These are phyloP conservation scores for Sporothrix sp. DNA, from an alignment of 2,329 filamentous ascomycete species.

Conservation along the genomic window DNA sequence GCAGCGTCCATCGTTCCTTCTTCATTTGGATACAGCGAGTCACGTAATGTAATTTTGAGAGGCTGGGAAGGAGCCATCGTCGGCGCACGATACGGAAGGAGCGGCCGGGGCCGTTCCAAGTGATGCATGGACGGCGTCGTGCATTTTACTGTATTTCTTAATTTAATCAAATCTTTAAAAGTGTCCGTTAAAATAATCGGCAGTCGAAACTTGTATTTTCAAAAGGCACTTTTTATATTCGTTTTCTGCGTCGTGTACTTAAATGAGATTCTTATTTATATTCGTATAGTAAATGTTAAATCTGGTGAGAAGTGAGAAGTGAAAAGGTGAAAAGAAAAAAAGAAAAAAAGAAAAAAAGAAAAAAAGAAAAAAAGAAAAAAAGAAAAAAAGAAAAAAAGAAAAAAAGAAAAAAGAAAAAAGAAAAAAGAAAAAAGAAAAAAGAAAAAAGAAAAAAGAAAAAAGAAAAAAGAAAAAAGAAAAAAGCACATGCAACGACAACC, in stretches of 20 bases:
- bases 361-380: not conserved
- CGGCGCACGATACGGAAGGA: constrained; percentile 3
- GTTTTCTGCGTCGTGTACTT: too few relatives aligned
- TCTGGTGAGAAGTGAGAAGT: not conserved
- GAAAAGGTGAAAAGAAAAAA: not conserved
- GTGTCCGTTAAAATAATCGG: too few relatives aligned
- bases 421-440: not conserved
- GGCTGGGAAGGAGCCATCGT: not conserved
- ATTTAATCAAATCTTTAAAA: too few relatives aligned
- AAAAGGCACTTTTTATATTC: too few relatives aligned
- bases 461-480: not conserved
- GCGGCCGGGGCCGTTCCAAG: not conserved
- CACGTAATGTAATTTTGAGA: not conserved
- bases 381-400: not conserved
- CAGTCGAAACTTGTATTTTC: too few relatives aligned
- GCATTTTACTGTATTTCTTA: not conserved
- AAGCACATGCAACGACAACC: too few relatives aligned
- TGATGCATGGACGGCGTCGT: not conserved
- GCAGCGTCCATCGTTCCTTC: not conserved
- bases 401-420: not conserved
- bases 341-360: not conserved
- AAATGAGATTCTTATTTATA: too few relatives aligned
- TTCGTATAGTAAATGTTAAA: not conserved
- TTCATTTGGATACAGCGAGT: not conserved
- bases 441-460: not conserved